Evolutionary conservation across 177 flowering plant genomes (phyloP).

Genomic region (Telopea speciosissima): DNA sequence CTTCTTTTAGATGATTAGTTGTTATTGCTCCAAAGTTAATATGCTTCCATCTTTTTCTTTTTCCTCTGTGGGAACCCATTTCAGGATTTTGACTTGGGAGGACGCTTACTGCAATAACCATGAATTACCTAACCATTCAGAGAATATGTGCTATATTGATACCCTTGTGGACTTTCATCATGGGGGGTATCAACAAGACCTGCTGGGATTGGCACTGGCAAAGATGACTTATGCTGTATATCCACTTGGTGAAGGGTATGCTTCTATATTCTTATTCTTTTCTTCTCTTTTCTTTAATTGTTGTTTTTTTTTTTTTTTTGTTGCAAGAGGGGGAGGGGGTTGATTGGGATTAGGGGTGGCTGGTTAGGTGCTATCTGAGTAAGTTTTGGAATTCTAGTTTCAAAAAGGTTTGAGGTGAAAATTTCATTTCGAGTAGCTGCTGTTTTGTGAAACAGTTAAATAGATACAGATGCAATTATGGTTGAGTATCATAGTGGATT

Average conservation of each 20-base stretch:
- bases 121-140: conserved; percentile 29
- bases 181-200: conserved; percentile 38
- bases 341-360: no score
- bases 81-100: conserved; percentile 77
- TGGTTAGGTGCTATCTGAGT: neutral
- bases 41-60: neutral
- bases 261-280: neutral
- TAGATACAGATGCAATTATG: neutral
- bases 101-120: conserved; percentile 54
- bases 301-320: no score
- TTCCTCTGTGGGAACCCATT: conserved; percentile 11
- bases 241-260: conserved; percentile 85
- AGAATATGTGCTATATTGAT: conserved; percentile 22
- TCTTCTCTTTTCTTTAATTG: no score
- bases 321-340: no score
- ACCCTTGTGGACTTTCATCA: conserved; percentile 24
- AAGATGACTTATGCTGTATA: conserved; percentile 71
- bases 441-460: neutral
- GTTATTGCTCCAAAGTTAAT: neutral
- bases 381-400: neutral
- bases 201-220: conserved; percentile 59
- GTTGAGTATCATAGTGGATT: neutral
- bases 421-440: no score
- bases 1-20: neutral
- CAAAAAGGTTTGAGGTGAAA: neutral